Base-by-base conservation (phyloP, 768 basidiomycete species). In the Punctularia strigosozonata region DNA sequence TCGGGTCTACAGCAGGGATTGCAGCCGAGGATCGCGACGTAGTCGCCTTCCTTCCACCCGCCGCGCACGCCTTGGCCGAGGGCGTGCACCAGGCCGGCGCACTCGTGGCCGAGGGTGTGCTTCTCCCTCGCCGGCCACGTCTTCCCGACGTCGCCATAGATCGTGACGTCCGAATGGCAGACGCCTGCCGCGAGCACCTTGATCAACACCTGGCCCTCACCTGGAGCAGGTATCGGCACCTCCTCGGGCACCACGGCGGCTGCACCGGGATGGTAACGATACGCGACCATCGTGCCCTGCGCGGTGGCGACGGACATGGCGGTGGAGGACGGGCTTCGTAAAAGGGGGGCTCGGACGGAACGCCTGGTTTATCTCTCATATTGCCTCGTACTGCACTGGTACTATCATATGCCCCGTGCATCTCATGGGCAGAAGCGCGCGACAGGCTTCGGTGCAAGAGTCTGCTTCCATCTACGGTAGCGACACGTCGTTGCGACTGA, bases 1-100 rank as follows among this genome's bases (percentile, higher is more conserved):
- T 38, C 17, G 8, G 43, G 32, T 25, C 38, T 15, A 36, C 42
- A 36, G 40, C 48, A 53, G 13, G 44, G 36, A 17, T 46, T 51
- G 7, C 38, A 35, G 22, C 41, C 19, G 31, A 36, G 40, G 17
- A 52, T 31, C 6, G 47, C 49, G 30, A 52, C 43, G 44, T 51
- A 47, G 1, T 43, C 43, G 4, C 51, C 51, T 7, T 40, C 10
- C 5, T 36, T 41, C 26, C 47, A 37, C 41, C 13, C 32, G 31
- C 31, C 34, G 18, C 4, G 30, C 21, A 12, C 36, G 31, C 34
- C 24, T 18, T n/a, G 5, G 8, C 26, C 26, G n/a, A 28, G 26
- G 8, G 26, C 26, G 26, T 28, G 8, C 8, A 28, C n/a, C 8
- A 28, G 8, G n/a, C 26, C 26, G 8, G 26, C 26, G 8, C 26